Percentiles rank a stretch among this genome's conserved stretches.
phyloP scores from a whole-genome alignment of 163 green algal genomes.

The Trebouxiophyceae sp. region DNA sequence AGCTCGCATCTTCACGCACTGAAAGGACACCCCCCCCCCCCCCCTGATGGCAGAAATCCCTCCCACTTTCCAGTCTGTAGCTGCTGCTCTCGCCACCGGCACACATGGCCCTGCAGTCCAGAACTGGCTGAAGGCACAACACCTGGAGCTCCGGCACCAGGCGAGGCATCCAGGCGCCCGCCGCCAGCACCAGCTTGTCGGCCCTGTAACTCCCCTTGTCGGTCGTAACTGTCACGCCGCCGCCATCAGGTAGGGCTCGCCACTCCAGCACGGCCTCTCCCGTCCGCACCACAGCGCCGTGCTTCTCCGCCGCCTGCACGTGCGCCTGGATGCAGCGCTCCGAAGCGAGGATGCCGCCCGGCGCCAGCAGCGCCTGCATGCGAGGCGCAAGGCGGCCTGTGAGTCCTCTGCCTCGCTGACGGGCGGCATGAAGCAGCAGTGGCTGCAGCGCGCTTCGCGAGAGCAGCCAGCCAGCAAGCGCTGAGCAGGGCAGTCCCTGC shows the following conservation, averaged over 20 bases:
- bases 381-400: no score
- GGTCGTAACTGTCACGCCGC: constrained; percentile 15
- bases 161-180: constrained; percentile 34
- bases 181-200: constrained; percentile 26
- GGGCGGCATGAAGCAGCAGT: no score
- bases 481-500: no score
- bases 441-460: no score
- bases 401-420: no score
- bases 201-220: constrained; percentile 11
- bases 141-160: constrained; percentile 38
- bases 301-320: constrained; percentile 10
- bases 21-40: no score
- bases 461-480: no score
- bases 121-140: not conserved
- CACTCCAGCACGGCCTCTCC: constrained; percentile 18
- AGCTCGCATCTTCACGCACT: no score
- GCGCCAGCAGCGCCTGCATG: constrained; percentile 19
- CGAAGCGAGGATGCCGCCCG: constrained; percentile 32
- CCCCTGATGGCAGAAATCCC: no score
- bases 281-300: constrained; percentile 21
- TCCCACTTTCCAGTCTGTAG: no score
- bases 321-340: constrained; percentile 33
- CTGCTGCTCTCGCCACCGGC: no score
- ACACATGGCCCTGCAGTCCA: not conserved
- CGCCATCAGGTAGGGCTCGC: not conserved